Conservation (phyloP, 106 monocot genomes). For the Acanthochlamys bracteata region DNA sequence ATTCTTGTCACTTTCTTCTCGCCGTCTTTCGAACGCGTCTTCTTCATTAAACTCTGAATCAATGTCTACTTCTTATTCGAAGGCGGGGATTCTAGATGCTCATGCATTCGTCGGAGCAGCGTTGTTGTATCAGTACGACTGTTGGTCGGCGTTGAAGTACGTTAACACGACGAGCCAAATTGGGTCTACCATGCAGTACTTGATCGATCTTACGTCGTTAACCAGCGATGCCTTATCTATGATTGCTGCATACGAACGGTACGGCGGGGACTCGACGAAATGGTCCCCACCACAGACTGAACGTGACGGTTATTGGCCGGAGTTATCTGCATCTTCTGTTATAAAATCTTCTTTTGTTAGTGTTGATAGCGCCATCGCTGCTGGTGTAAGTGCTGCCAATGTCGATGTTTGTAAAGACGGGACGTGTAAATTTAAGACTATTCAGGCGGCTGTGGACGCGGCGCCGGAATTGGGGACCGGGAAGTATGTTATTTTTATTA, state of each 20-base stretch:
- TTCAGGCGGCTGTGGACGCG: constrained; percentile 59
- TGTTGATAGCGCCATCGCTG: constrained; percentile 1
- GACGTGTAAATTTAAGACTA: constrained; percentile 29
- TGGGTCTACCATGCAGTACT: constrained; percentile 33
- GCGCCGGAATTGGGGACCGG: constrained; percentile 39
- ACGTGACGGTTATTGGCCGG: constrained; percentile 74
- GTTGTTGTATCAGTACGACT: constrained; percentile 82
- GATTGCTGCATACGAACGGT: constrained; percentile 32
- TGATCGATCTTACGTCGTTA: constrained; percentile 16
- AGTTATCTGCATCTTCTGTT: not conserved
- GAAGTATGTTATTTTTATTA: constrained; percentile 55
- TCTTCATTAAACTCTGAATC: not conserved
- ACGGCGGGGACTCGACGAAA: constrained; percentile 28
- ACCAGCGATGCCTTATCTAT: constrained; percentile 48
- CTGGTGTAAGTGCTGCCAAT: not conserved
- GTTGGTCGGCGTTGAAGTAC: constrained; percentile 64
- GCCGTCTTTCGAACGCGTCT: constrained; percentile 11
- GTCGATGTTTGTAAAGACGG: constrained; percentile 46
- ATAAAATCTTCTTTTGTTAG: not conserved
- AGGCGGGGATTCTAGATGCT: not conserved
- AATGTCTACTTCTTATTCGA: not conserved
- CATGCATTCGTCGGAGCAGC: constrained; percentile 43
- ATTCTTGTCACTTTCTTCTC: constrained; percentile 23
- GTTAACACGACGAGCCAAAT: constrained; percentile 49
- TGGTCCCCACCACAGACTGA: constrained; percentile 71